A percentile compares a stretch with the other conserved stretches of the same genome.
phyloP scores from a whole-genome alignment of 2,329 filamentous ascomycete genomes.

The Capronia coronata region DNA sequence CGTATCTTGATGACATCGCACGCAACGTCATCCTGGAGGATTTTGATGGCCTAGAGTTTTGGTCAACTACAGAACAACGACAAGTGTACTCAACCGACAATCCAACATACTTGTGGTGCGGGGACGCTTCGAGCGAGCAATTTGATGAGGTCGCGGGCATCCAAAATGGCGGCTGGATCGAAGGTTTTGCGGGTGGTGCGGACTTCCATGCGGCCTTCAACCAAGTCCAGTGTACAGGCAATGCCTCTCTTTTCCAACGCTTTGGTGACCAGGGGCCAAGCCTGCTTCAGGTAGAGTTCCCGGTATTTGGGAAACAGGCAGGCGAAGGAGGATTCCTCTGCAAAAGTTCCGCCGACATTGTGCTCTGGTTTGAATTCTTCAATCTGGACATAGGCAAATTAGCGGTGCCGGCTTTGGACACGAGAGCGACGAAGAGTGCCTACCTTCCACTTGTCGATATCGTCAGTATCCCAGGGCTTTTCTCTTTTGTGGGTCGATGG shows the following conservation, averaged over 20 bases:
- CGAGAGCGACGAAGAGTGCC: constrained; percentile 2
- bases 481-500: constrained; percentile 83
- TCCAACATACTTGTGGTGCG: constrained; percentile 48
- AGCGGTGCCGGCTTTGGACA: neutral
- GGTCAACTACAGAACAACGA: neutral
- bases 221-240: constrained; percentile 84
- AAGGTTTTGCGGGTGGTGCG: constrained; percentile 88
- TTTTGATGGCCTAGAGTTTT: constrained; percentile 62
- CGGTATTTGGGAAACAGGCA: constrained; percentile 90
- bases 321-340: constrained; percentile 84
- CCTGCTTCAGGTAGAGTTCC: constrained; percentile 85
- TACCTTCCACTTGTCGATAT: constrained; percentile 94
- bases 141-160: constrained; percentile 90
- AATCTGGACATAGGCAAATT: constrained; percentile 44
- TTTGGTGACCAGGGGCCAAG: constrained; percentile 86
- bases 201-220: constrained; percentile 94
- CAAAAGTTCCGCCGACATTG: constrained; percentile 77
- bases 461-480: constrained; percentile 93
- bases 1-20: constrained; percentile 96
- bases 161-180: constrained; percentile 87
- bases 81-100: neutral
- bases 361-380: constrained; percentile 80
- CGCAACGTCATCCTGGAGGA: constrained; percentile 83
- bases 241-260: constrained; percentile 82
- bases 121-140: constrained; percentile 86